phyloP scores from a whole-genome alignment of 441 rosid species.

The Omphalea diandra region DNA sequence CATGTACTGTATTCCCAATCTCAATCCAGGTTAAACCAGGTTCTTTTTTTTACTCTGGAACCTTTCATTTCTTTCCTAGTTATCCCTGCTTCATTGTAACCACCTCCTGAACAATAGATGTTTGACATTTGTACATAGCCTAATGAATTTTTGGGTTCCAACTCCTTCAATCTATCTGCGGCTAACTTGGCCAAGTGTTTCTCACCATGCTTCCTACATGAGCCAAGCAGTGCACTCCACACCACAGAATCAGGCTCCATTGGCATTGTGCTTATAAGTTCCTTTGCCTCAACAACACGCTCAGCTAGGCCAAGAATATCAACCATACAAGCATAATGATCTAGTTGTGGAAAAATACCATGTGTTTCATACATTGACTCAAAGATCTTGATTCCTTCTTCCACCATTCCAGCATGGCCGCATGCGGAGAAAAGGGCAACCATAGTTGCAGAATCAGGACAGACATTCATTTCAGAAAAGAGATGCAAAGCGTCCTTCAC shows the following conservation, averaged over 20 bases:
- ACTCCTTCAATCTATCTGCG: slow-evolving; percentile 52
- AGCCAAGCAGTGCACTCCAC: slow-evolving; percentile 71
- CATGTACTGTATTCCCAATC: slow-evolving; percentile 54
- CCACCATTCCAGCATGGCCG: slow-evolving; percentile 74
- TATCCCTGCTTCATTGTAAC: slow-evolving; percentile 51
- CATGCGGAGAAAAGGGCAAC: slow-evolving; percentile 80
- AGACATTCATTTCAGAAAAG: slow-evolving; percentile 48
- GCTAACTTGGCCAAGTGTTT: slow-evolving; percentile 52
- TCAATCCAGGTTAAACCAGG: slow-evolving; percentile 82
- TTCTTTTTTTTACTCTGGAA: slow-evolving; percentile 57
- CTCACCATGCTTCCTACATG: slow-evolving; percentile 71
- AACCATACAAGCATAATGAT: slow-evolving; percentile 73
- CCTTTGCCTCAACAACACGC: slow-evolving; percentile 51
- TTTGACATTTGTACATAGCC: slow-evolving; percentile 78
- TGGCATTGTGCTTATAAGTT: slow-evolving; percentile 58
- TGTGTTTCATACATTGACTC: slow-evolving; percentile 48
- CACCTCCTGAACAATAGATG: slow-evolving; percentile 57
- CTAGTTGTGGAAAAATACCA: slow-evolving; percentile 52
- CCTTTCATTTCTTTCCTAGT: slow-evolving; percentile 53
- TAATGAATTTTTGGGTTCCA: slow-evolving; percentile 55
- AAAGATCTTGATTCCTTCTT: slow-evolving; percentile 56
- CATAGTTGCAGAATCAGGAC: slow-evolving; percentile 67
- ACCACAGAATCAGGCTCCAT: slow-evolving; percentile 67
- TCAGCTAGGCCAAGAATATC: slow-evolving; percentile 81
- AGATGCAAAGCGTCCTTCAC: slow-evolving; percentile 55